Base-by-base conservation (phyloP, 2,329 filamentous ascomycete genomes). In the Gnomoniopsis smithogilvyi region DNA sequence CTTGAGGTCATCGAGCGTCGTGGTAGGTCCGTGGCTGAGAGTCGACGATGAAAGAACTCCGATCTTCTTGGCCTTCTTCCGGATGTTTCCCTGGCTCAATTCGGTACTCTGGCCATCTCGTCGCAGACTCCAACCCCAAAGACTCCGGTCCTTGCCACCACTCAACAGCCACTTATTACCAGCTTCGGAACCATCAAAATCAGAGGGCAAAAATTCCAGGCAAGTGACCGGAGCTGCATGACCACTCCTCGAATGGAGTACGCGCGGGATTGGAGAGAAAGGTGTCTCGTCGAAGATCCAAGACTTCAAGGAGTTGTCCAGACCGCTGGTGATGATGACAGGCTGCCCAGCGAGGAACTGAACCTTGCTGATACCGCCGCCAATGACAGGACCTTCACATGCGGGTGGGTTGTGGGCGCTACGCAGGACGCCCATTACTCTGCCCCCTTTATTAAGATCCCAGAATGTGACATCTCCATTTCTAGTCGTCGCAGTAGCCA, bases 281-380 rank as follows among this genome's bases (percentile, higher is more conserved):
- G 94, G 93, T 0, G 88, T 88, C 71, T 96, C 89, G 68, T 98
- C 94, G 67, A 97, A 96, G 62, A 98, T 95, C 94, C 94, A 97
- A 6, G 92, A 93, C 71, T 94, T 96, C 60, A 99, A 78, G 11
- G 93, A 91, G 74, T 99, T 99, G 72, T 99, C 95, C 51, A 90
- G 81, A 4, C 95, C 96, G 64, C 92, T 95, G 11, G 92, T 96
- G 30, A 98, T 80, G 46, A 99, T 83, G 2, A 98, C 89, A 6
- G 92, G 90, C 71, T 99, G 96, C 0, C 93, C 94, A 17, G 88
- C 78, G 12, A 99, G 79, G 67, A 99, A 99, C 67, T 97, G 91
- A 21, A 96, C 78, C 69, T 90, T 93, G 76, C 87, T 96, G 50
- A 97, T 84, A 3, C 93, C 94, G 30, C 91, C 90, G 15, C 85